Evolutionary conservation across 2,329 filamentous ascomycete genomes (phyloP), one percentile per base, ranked within the genome.

Genomic region (Penicillium thymicola): DNA sequence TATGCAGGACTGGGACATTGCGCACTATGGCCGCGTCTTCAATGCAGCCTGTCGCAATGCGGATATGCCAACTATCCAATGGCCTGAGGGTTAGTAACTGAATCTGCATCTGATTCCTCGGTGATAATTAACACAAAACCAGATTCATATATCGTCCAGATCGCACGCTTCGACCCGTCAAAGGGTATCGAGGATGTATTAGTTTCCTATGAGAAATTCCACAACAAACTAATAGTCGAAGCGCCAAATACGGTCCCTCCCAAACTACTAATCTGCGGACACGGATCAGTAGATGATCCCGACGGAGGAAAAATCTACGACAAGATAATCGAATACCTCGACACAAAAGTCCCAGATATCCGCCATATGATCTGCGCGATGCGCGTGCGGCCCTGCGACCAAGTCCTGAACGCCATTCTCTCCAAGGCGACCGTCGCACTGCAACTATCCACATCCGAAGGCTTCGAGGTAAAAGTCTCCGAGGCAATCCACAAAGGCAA

Each of bases 401-500:
- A 94, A 72, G 80, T 92, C 21, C 84, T 94, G 65, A 92, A 94
- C 72, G 84, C 85, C 0, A 77, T 94, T 41, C 81, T 94, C 59
- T 85, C 86, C 37, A 87, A 88, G 48, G 86, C 89, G 0, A 84
- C 87, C 55, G 84, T 92, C 8, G 87, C 87, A 0, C 81, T 94
- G 8, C 90, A 94, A 72, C 83, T 94, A 6, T 92, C 89, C 3
- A 92, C 87, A 0, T 84, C 89, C 36, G 90, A 94, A 70, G 89
- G 90, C 0, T 94, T 94, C 65, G 90, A 94, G 73, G 87, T 94
- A 65, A 94, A 94, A 74, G 89, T 94, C 5, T 91, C 88, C 0
- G 90, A 94, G 73, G 89, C 89, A 1, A 79, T 93, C 23, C 89
- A 92, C 68, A 90, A 91, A 43, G 89, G 89, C 14, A 84, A 88